Evolutionary conservation across 331 rosid genomes (phyloP), one percentile per base, ranked within the genome.

Genomic region (Rhamnella rubrinervis): DNA sequence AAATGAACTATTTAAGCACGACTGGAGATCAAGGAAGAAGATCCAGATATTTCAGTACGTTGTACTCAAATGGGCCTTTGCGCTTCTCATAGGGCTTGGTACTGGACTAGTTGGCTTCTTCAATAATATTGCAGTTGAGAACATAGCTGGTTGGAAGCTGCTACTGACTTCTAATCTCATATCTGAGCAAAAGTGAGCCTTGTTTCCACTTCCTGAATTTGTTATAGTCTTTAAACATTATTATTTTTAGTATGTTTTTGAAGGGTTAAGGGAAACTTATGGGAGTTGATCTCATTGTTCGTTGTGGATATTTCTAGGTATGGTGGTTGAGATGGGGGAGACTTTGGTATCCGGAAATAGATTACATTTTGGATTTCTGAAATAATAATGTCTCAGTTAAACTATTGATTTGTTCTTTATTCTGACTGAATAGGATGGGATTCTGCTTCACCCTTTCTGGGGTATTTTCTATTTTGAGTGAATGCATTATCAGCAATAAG

Each of bases 41-140:
- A 28, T 25, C 7, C 89, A 82, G 68, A 86, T 88, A 67, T 77
- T 67, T 64, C 88, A 88, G 67, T 88, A 91, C 69, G 55, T 91
- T 39, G 66, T 79, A 56, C 83, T 85, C 15, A 91, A 91, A 70
- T 91, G 97, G 97, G 77, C 85, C 2, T 75, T 91, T 6, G 92
- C 88, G 23, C 96, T 91, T 71, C 79, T 85, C 46, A 85, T 91
- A 21, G 97, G 97, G 64, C 79, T 88, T 38, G 25, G 63, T 23
- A 91, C 97, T 1, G 96, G 96, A 55, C 63, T 91, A 15, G 86
- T 91, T 77, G 97, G 85, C 55, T 75, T 85, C 76, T 85, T 83
- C 74, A 91, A 83, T 65, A 91, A 84, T 73, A 70, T 88, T 77
- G 91, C 84, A 40, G 96, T 87, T 20, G 97, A 91, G 89, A 91